phyloP scores from a whole-genome alignment of 2,329 filamentous ascomycete species.

The Fusarium equiseti region DNA sequence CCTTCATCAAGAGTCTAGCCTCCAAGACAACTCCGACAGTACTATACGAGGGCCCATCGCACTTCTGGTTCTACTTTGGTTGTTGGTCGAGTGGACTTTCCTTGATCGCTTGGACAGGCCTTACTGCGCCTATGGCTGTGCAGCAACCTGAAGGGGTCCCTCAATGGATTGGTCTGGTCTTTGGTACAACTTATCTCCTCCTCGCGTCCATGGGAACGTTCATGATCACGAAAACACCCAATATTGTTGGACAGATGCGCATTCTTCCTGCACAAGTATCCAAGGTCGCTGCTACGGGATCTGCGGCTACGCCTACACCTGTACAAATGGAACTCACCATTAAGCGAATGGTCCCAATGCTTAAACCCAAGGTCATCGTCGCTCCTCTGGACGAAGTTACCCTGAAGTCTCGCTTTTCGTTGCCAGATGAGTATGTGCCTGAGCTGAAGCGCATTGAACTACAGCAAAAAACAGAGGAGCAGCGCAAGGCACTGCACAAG shows the following conservation, averaged over 20 bases:
- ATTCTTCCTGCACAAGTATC: conserved; percentile 59
- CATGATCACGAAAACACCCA: conserved; percentile 68
- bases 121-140: conserved; percentile 52
- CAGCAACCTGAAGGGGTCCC: conserved; percentile 62
- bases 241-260: conserved; percentile 69
- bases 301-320: conserved; percentile 6
- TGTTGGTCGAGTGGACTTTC: conserved; percentile 67
- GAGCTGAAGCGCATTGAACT: conserved; percentile 50
- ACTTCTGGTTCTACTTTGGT: conserved; percentile 71
- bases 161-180: conserved; percentile 69
- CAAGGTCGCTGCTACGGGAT: conserved; percentile 15
- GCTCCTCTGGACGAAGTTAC: conserved; percentile 52
- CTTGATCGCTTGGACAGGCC: conserved; percentile 52
- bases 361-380: conserved; percentile 58
- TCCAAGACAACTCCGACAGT: conserved; percentile 66
- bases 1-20: conserved; percentile 68
- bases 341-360: conserved; percentile 63
- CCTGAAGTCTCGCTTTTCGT: conserved; percentile 55
- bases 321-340: conserved; percentile 66
- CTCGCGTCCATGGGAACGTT: conserved; percentile 71
- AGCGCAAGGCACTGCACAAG: conserved; percentile 57
- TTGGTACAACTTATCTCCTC: conserved; percentile 68
- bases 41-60: conserved; percentile 74
- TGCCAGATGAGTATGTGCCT: conserved; percentile 55
- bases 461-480: conserved; percentile 54